Evolutionary conservation across 176 grass and related monocot species (phyloP).

Genomic region (Bromus sterilis): DNA sequence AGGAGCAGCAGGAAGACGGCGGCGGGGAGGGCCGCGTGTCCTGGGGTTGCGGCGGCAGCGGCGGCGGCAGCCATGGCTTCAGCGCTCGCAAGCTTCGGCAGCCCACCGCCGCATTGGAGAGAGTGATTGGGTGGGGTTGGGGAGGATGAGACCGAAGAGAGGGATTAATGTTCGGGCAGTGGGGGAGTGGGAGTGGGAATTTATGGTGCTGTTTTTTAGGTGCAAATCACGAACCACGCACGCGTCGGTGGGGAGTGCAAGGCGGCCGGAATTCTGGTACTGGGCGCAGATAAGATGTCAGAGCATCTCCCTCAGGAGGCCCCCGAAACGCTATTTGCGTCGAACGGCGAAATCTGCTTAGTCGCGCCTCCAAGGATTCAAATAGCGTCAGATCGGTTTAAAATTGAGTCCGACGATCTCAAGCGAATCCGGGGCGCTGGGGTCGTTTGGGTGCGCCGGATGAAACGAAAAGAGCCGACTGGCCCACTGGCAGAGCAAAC

Average conservation of each 20-base stretch:
- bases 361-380: too few species aligned
- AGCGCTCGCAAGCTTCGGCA: neutral
- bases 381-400: too few species aligned
- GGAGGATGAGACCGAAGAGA: neutral
- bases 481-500: too few species aligned
- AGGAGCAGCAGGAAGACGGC: neutral
- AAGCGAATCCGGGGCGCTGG: too few species aligned
- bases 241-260: neutral
- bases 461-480: too few species aligned
- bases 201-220: neutral
- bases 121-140: neutral
- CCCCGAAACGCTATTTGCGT: too few species aligned
- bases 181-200: neutral
- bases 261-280: neutral
- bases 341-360: too few species aligned
- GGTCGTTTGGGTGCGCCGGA: too few species aligned
- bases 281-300: too few species aligned
- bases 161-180: neutral
- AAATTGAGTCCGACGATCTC: too few species aligned
- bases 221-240: neutral
- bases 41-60: neutral
- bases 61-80: conserved; percentile 23
- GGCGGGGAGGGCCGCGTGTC: neutral
- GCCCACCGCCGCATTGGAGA: conserved; percentile 4
- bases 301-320: too few species aligned